These are phyloP conservation scores for fission yeast (Schizosaccharomyces pombe) DNA, from an alignment of 805 yeast species.

Conservation along the genomic window DNA sequence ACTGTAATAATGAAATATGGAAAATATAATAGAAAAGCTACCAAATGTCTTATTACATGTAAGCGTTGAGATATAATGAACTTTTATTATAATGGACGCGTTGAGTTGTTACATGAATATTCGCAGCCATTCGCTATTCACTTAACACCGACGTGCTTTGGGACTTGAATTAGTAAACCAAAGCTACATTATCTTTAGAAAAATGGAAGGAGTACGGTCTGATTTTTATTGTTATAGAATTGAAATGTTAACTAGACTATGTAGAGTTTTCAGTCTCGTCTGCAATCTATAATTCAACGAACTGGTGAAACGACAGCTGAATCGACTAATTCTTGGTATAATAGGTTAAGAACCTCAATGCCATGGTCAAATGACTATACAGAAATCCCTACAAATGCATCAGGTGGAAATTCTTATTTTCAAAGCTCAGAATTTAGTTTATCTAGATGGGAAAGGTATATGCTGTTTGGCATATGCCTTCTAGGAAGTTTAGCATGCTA, in stretches of 20 bases:
- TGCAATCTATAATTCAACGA: not conserved
- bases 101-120: no score
- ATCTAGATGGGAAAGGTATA: constrained; percentile 39
- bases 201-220: not conserved
- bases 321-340: not conserved
- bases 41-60: no score
- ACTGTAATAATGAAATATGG: no score
- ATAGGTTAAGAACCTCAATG: not conserved
- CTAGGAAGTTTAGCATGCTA: constrained; percentile 63
- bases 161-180: not conserved
- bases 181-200: not conserved
- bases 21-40: no score
- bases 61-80: no score
- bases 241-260: no score
- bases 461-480: constrained; percentile 56
- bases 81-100: no score
- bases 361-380: not conserved
- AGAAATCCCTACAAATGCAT: not conserved
- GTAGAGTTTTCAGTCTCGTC: not conserved
- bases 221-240: no score
- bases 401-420: not conserved
- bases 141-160: no score
- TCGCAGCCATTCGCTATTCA: no score
- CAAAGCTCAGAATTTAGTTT: not conserved
- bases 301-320: not conserved